phyloP scores from a whole-genome alignment of 2,329 filamentous ascomycete genomes.

The Colletotrichum sp. region DNA sequence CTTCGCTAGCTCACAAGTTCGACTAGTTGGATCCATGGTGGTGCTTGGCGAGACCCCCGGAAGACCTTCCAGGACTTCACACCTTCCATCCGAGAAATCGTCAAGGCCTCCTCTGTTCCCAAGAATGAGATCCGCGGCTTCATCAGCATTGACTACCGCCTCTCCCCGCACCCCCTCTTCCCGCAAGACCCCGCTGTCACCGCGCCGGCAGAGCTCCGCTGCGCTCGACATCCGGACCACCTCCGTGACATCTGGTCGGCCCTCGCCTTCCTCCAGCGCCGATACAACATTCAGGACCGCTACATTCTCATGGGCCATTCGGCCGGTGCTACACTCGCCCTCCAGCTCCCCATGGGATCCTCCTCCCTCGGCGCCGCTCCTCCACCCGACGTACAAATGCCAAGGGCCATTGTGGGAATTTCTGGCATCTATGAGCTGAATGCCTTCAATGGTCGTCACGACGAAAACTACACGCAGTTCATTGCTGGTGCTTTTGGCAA shows the following conservation, averaged over 20 bases:
- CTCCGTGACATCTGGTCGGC: conserved; percentile 60
- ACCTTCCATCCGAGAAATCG: conserved; percentile 47
- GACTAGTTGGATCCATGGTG: conserved; percentile 62
- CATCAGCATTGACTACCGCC: conserved; percentile 67
- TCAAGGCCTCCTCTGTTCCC: conserved; percentile 30
- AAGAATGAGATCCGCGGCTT: conserved; percentile 59
- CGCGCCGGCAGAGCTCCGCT: conserved; percentile 35
- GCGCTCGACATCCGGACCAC: conserved; percentile 63
- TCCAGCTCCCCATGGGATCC: conserved; percentile 61
- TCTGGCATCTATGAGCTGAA: conserved; percentile 72
- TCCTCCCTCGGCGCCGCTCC: conserved; percentile 27
- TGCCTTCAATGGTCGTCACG: conserved; percentile 52
- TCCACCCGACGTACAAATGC: conserved; percentile 38
- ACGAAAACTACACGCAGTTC: conserved; percentile 59
- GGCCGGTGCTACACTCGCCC: conserved; percentile 66
- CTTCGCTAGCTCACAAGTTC: not conserved
- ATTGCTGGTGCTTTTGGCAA: conserved; percentile 65
- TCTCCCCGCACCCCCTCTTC: conserved; percentile 56
- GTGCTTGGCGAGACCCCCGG: conserved; percentile 66
- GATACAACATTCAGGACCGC: conserved; percentile 47
- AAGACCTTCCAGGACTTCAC: conserved; percentile 50
- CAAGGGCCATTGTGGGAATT: conserved; percentile 62
- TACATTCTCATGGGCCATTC: conserved; percentile 68
- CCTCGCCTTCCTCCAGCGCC: conserved; percentile 50
- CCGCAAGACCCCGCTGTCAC: conserved; percentile 35